phyloP scores from a whole-genome alignment of 179 eudicot species.

The Beta corolliflora region DNA sequence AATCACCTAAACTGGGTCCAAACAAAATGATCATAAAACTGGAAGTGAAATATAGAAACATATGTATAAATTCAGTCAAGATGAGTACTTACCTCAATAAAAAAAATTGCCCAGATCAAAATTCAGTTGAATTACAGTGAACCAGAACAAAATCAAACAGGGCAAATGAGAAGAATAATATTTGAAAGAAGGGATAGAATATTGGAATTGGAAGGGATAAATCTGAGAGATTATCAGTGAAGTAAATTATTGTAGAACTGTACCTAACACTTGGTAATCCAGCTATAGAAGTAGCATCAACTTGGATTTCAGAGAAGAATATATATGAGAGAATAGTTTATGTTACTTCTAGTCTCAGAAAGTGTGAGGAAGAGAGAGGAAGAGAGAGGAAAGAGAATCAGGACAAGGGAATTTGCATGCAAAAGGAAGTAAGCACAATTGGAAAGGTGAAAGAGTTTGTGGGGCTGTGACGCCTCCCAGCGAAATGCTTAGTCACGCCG shows the following conservation, averaged over 20 bases:
- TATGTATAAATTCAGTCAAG: neutral
- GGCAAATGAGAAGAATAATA: neutral
- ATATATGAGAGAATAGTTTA: neutral
- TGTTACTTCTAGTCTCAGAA: neutral
- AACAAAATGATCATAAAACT: neutral
- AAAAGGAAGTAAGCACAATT: conserved; percentile 24
- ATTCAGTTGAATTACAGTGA: conserved; percentile 1
- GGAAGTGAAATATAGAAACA: neutral
- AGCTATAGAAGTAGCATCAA: conserved; percentile 18
- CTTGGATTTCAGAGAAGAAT: conserved; percentile 27
- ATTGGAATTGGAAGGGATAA: neutral
- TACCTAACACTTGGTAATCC: neutral
- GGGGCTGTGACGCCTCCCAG: conserved; percentile 10
- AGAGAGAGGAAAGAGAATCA: conserved; percentile 8
- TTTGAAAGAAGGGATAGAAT: neutral
- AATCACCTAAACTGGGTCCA: neutral
- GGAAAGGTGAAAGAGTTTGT: conserved; percentile 20
- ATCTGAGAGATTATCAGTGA: neutral
- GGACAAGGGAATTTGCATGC: conserved; percentile 21
- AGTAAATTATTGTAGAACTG: neutral
- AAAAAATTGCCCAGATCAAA: conserved; percentile 4
- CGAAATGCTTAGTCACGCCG: conserved; percentile 22
- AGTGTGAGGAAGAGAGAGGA: conserved; percentile 6
- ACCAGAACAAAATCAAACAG: neutral
- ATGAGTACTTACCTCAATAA: neutral